Conservation (phyloP, 164 flowering plant genomes). For the Umbellularia californica region DNA sequence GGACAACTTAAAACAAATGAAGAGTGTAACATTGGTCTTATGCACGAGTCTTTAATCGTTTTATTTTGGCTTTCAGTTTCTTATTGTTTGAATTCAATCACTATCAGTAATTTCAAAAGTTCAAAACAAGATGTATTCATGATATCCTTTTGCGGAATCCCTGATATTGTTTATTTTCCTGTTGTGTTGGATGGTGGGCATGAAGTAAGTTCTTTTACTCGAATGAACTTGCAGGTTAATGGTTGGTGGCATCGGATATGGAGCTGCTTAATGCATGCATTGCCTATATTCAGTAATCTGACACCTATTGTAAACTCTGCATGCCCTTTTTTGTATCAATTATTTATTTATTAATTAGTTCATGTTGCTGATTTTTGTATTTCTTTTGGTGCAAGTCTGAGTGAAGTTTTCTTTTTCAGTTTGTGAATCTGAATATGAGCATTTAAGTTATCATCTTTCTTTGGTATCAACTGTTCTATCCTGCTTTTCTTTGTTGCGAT, state of each 20-base stretch:
- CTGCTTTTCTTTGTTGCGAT: slow-evolving; percentile 1
- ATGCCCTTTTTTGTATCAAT: not conserved
- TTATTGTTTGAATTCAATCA: no score
- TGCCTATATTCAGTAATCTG: slow-evolving; percentile 69
- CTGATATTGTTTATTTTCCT: not conserved
- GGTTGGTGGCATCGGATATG: slow-evolving; percentile 74
- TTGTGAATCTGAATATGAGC: not conserved
- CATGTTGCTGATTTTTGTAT: not conserved
- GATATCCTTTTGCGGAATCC: not conserved
- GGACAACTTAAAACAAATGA: not conserved
- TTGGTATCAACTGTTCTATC: not conserved
- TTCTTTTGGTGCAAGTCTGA: not conserved
- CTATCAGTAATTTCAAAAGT: no score
- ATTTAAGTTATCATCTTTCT: not conserved
- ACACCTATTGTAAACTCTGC: slow-evolving; percentile 61
- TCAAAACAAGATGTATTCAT: not conserved
- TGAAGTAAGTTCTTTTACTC: slow-evolving; percentile 6
- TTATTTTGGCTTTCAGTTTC: no score
- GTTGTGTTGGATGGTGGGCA: not conserved
- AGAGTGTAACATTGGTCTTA: not conserved
- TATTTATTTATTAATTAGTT: not conserved
- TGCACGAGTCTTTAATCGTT: not conserved
- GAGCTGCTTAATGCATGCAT: slow-evolving; percentile 66
- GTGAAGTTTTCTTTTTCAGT: not conserved
- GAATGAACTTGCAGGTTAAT: slow-evolving; percentile 41